Percentiles rank a stretch among this genome's conserved stretches.
These are phyloP conservation scores for Chaetomium tenue DNA, from an alignment of 495 filamentous ascomycete species.

Conservation along the genomic window DNA sequence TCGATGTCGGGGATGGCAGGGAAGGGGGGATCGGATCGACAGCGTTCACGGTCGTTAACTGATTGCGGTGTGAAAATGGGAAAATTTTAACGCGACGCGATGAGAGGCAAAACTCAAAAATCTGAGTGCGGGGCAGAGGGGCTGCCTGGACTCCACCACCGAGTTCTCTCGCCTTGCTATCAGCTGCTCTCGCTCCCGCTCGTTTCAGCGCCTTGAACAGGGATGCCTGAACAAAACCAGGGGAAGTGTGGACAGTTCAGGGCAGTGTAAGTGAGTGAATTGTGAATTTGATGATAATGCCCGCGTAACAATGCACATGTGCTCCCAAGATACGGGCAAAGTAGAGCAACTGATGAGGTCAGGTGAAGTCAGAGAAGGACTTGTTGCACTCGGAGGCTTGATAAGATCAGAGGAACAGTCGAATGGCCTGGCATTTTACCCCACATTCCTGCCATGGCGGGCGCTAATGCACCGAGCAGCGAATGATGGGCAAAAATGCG, in stretches of 20 bases:
- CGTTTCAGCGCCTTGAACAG: slow-evolving; percentile 6
- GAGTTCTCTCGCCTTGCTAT: slow-evolving; percentile 4
- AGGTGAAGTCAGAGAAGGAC: too few relatives aligned
- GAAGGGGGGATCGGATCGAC: slow-evolving; percentile 2
- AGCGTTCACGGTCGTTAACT: neutral
- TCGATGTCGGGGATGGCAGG: neutral
- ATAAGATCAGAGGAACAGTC: too few relatives aligned
- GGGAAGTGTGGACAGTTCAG: too few relatives aligned
- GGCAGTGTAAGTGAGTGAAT: too few relatives aligned
- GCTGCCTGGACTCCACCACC: slow-evolving; percentile 1
- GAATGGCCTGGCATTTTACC: neutral
- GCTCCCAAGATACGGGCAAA: too few relatives aligned
- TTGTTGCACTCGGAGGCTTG: too few relatives aligned
- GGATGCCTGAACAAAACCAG: neutral
- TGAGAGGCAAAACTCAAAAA: slow-evolving; percentile 11
- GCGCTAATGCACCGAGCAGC: slow-evolving; percentile 11
- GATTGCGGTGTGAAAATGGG: slow-evolving; percentile 20
- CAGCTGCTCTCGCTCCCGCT: slow-evolving; percentile 2
- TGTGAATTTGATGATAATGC: too few relatives aligned
- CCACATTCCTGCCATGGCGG: slow-evolving; percentile 3
- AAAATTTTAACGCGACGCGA: slow-evolving; percentile 25
- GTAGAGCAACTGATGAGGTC: too few relatives aligned
- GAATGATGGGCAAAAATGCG: slow-evolving; percentile 14
- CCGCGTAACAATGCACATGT: too few relatives aligned
- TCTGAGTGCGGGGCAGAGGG: slow-evolving; percentile 17